Conservation (phyloP, 2,329 filamentous ascomycete genomes). For the Neocucurbitaria cava region DNA sequence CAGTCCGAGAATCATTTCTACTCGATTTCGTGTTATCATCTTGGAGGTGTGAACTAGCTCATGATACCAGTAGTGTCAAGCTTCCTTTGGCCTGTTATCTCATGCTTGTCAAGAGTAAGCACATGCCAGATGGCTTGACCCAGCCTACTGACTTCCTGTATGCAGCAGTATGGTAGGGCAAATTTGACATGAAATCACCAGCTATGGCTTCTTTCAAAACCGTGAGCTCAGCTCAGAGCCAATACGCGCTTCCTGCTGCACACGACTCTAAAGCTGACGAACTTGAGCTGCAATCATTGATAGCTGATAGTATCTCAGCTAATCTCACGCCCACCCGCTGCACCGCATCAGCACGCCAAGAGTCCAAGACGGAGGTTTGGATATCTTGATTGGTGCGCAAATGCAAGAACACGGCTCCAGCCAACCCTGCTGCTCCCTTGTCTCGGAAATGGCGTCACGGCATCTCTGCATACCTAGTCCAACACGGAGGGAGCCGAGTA, state of each 20-base stretch:
- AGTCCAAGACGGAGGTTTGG: constrained; percentile 3
- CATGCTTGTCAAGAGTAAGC: background rate
- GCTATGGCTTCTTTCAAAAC: too few species aligned
- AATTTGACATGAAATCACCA: too few species aligned
- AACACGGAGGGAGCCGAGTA: background rate
- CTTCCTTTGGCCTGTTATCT: background rate
- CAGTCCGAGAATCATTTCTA: background rate
- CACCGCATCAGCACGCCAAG: constrained; percentile 1
- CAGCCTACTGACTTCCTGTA: too few species aligned
- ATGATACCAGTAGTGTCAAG: background rate
- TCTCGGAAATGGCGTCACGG: constrained; percentile 10
- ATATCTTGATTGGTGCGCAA: constrained; percentile 9
- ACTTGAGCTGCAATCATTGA: too few species aligned
- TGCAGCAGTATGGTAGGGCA: too few species aligned
- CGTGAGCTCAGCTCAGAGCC: too few species aligned
- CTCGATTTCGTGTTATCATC: background rate
- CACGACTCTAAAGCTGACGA: too few species aligned
- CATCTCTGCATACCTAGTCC: background rate
- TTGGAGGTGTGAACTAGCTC: too few species aligned
- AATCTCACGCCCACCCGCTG: background rate
- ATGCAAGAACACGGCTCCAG: constrained; percentile 1
- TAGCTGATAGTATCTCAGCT: too few species aligned
- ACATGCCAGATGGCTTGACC: background rate
- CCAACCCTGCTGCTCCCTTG: constrained; percentile 3
- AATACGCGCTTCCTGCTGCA: too few species aligned